Base-by-base conservation (phyloP, 352 stramenopile genomes). In the Pythium rhizo-oryzae region DNA sequence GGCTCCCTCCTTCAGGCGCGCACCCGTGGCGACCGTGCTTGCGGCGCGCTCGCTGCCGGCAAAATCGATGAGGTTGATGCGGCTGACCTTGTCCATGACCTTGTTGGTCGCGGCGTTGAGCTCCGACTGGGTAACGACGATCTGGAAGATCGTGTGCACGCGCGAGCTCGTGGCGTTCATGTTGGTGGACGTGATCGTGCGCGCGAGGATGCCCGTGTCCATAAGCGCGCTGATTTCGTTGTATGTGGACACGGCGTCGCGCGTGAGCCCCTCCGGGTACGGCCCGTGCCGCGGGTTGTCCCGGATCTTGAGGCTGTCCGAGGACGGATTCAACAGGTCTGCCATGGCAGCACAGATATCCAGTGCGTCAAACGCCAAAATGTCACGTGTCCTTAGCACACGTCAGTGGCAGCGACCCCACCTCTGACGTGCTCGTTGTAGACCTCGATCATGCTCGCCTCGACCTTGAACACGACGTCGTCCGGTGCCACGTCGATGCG, bases 31-130 rank as follows among this genome's bases (percentile, higher is more conserved):
- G 13, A 90, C 90, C 4, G 94, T 98, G 55, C 95, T 98, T 8
- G 84, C 77, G 19, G 90, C 91, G 46, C 92, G 69, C 71, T 98
- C 93, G 44, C 88, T 97, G 21, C 93, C 93, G 11, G 94, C 94
- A n/a, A 98, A 76, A 74, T 98, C 94, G 24, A 98, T 94, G 15
- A 96, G 67, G 61, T 96, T 96, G 74, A 96, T 93, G 11, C 87
- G 80, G 43, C 84, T 93, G 8, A 94, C 85, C 72, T 93, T 94
- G 44, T 93, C 87, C 76, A 91, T 87, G 16, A 89, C 67, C 71
- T 95, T 95, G 19, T 83, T 79, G 5, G 78, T 90, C n/a, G 62
- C 72, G 41, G 76, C 70, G 69, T 95, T 92, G 24, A 89, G 41
- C 54, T 92, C 80, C 3, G 81, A 91, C 67, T 95, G 87, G 0